Conservation (phyloP, 2,329 filamentous ascomycete species). For the Trichoderma sp. region DNA sequence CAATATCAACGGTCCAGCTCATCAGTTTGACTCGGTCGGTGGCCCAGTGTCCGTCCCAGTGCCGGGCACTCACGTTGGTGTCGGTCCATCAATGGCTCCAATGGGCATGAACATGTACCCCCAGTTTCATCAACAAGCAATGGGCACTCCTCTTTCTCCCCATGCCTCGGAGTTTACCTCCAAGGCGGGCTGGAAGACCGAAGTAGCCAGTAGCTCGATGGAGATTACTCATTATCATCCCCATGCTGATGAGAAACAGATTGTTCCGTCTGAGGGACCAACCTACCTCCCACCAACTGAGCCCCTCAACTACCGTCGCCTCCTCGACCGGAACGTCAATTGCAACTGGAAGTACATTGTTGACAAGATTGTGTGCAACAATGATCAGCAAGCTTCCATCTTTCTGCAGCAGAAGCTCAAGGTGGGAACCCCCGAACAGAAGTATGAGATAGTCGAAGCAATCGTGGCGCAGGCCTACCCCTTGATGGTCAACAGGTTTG, state of each 20-base stretch:
- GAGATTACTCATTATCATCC: background rate
- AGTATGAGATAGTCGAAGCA: constrained; percentile 94
- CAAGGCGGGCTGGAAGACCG: constrained; percentile 56
- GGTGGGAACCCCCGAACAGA: constrained; percentile 90
- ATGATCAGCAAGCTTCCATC: constrained; percentile 98
- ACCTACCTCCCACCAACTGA: constrained; percentile 87
- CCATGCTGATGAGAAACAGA: constrained; percentile 41
- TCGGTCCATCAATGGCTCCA: constrained; percentile 42
- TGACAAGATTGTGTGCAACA: constrained; percentile 98
- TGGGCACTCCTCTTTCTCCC: constrained; percentile 69
- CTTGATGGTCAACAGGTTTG: constrained; percentile 97
- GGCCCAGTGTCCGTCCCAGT: constrained; percentile 34
- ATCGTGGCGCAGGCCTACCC: constrained; percentile 95
- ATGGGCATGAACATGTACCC: constrained; percentile 50
- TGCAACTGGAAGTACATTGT: constrained; percentile 99
- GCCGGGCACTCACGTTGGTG: constrained; percentile 39
- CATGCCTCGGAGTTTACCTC: constrained; percentile 75
- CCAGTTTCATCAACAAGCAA: constrained; percentile 57
- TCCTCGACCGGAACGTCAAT: constrained; percentile 92
- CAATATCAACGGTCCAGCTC: constrained; percentile 35
- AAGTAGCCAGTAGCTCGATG: constrained; percentile 46
- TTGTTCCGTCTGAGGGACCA: constrained; percentile 58
- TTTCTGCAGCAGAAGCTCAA: constrained; percentile 99
- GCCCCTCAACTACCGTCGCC: constrained; percentile 91
- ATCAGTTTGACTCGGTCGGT: constrained; percentile 44